Evolutionary conservation across 2,329 filamentous ascomycete species (phyloP), one percentile per base, ranked within the genome.

Genomic region (Drechslerella coelobrocha): DNA sequence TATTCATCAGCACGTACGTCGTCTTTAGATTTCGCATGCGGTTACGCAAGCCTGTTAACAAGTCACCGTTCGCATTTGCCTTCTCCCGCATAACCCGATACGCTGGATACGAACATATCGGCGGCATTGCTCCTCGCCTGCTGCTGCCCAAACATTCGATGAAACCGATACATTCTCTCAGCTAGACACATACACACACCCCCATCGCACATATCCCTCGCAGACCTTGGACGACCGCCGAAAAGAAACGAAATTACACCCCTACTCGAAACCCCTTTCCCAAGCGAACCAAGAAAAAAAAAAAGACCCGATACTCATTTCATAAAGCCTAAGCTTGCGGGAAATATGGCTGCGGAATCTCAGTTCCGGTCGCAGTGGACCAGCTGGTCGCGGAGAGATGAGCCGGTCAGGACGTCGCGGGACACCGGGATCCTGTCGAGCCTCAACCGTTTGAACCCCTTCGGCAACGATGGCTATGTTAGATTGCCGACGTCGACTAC

Each of bases 331-430:
- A 62, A 57, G 52, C 57, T 57, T 24, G 51, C 51, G 56, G 52
- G 55, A 68, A 79, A 71, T 73, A 96, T 96, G 92, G 89, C 92
- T 72, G 93, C 92, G 74, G 83, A 87, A 75, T 90, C 91, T 23
- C 61, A 72, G 50, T 97, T 99, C 80, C 87, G 92, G 78, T 73
- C 74, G 51, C 75, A 76, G 62, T 72, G 68, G 91, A 97, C 80
- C 21, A 94, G 94, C 72, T 97, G 94, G 94, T 91, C 91, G 77
- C 89, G 93, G 76, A 87, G 93, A 77, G 89, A 95, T 77, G 82
- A 89, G 60, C 87, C 91, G 73, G 88, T 89, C 76, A 89, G 86
- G 79, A 94, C 89, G 51, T 83, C 82, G 73, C 85, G 87, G 75
- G 54, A 72, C 73, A 89, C 91, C 26, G 66, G 66, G 31, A 82